phyloP scores from a whole-genome alignment of 2,329 filamentous ascomycete species.

The Xylariaceae sp. region DNA sequence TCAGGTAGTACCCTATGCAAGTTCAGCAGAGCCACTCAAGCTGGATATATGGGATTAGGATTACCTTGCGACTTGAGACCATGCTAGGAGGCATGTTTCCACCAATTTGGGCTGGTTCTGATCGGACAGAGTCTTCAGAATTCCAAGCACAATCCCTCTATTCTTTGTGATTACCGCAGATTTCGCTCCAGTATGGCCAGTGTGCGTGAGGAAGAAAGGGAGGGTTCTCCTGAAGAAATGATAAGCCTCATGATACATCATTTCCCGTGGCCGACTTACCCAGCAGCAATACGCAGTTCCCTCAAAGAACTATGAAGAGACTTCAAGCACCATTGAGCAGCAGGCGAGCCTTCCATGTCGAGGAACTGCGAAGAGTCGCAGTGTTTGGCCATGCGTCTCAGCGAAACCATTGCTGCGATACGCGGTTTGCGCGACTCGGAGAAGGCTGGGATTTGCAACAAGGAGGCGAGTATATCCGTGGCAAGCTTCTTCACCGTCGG shows the following conservation, averaged over 20 bases:
- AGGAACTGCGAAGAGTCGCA: conserved; percentile 54
- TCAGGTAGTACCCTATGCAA: conserved; percentile 59
- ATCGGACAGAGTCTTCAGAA: conserved; percentile 67
- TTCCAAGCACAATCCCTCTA: conserved; percentile 62
- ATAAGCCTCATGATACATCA: conserved; percentile 17
- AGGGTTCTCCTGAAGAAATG: conserved; percentile 51
- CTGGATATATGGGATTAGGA: conserved; percentile 15
- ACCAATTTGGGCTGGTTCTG: conserved; percentile 62
- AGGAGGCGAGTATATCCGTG: conserved; percentile 39
- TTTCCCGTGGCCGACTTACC: conserved; percentile 39
- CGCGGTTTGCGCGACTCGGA: conserved; percentile 54
- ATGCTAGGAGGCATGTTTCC: conserved; percentile 79
- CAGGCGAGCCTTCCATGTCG: conserved; percentile 59
- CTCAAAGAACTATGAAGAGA: conserved; percentile 77
- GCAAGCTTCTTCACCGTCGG: conserved; percentile 33
- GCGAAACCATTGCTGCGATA: conserved; percentile 64
- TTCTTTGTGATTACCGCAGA: conserved; percentile 53
- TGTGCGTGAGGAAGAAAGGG: conserved; percentile 56
- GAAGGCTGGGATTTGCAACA: conserved; percentile 43
- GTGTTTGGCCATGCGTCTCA: conserved; percentile 66
- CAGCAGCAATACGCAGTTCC: conserved; percentile 78
- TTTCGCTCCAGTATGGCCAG: conserved; percentile 30
- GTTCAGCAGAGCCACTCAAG: conserved; percentile 6
- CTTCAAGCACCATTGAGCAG: conserved; percentile 77
- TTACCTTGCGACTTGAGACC: conserved; percentile 74